Evolutionary conservation across 306 rosid species (phyloP).

Genomic region (Acacia crassicarpa): DNA sequence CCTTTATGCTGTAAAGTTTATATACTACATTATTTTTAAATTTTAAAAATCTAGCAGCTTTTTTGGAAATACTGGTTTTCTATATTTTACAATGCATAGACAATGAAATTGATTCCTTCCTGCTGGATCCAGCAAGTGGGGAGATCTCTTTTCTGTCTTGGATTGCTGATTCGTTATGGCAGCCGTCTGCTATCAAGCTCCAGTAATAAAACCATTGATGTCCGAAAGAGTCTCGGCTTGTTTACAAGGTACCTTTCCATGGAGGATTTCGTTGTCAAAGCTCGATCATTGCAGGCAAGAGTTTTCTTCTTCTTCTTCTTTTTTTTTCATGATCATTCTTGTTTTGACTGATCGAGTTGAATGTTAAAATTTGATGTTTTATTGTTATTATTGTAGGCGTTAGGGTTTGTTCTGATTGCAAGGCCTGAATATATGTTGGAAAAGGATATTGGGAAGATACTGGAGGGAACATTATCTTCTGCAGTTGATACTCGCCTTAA

Average conservation of each 20-base stretch:
- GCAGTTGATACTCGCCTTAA: slow-evolving; percentile 73
- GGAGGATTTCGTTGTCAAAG: slow-evolving; percentile 74
- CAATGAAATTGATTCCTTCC: slow-evolving; percentile 29
- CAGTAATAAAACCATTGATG: slow-evolving; percentile 50
- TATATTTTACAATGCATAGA: slow-evolving; percentile 5
- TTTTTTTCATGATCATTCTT: slow-evolving; percentile 16
- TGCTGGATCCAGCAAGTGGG: slow-evolving; percentile 68
- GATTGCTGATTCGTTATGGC: slow-evolving; percentile 92
- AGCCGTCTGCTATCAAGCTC: slow-evolving; percentile 59
- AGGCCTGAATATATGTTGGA: slow-evolving; percentile 95
- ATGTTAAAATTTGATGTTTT: slow-evolving; percentile 30
- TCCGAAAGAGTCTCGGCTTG: slow-evolving; percentile 60
- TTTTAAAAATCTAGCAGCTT: neutral
- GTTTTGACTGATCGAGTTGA: slow-evolving; percentile 12
- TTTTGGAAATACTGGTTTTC: neutral
- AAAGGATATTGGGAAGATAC: slow-evolving; percentile 74
- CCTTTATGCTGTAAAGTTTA: neutral
- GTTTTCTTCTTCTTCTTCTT: neutral
- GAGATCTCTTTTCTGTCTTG: slow-evolving; percentile 93
- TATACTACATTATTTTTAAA: neutral
- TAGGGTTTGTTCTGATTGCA: slow-evolving; percentile 87
- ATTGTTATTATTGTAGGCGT: slow-evolving; percentile 68
- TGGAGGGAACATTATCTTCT: slow-evolving; percentile 58
- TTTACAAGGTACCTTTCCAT: slow-evolving; percentile 64
- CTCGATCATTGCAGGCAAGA: slow-evolving; percentile 86